Evolutionary conservation across 2,329 filamentous ascomycete species (phyloP).

Genomic region (Aspergillus piperis): DNA sequence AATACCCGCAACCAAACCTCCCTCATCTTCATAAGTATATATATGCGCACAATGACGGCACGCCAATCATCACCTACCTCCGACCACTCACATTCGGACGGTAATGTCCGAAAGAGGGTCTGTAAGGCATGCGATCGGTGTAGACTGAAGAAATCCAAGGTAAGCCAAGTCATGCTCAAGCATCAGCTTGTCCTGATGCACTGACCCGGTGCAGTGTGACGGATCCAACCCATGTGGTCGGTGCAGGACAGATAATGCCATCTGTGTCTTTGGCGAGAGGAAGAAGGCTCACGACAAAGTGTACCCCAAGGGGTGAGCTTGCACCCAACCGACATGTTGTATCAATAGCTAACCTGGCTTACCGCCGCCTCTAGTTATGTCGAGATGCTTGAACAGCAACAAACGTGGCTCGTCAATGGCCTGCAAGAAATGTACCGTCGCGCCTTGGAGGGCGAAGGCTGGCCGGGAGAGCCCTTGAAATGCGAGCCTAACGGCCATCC

Average conservation of each 20-base stretch:
- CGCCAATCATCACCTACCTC: conserved; percentile 44
- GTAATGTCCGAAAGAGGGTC: conserved; percentile 60
- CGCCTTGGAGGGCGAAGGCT: conserved; percentile 54
- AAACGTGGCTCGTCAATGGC: conserved; percentile 61
- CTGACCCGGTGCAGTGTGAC: conserved; percentile 53
- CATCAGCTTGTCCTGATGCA: conserved; percentile 21
- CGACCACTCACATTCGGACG: conserved; percentile 46
- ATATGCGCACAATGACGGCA: conserved; percentile 36
- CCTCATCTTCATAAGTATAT: conserved; percentile 12
- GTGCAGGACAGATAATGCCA: conserved; percentile 64
- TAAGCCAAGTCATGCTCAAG: conserved; percentile 29
- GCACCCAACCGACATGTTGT: conserved; percentile 11
- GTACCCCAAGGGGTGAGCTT: conserved; percentile 65
- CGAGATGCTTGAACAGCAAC: conserved; percentile 68
- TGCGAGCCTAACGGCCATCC: conserved; percentile 57
- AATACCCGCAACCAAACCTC: conserved; percentile 1
- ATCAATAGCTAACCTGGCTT: conserved; percentile 3
- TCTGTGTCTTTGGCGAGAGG: conserved; percentile 65
- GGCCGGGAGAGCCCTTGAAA: conserved; percentile 57
- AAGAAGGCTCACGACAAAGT: conserved; percentile 69
- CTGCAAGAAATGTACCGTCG: conserved; percentile 63
- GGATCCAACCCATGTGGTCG: conserved; percentile 62
- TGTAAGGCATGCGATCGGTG: conserved; percentile 69
- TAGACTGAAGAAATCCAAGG: conserved; percentile 67
- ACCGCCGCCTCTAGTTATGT: conserved; percentile 53